Base-by-base conservation (phyloP, 2,329 filamentous ascomycete species). In the Calonectria hongkongensis region DNA sequence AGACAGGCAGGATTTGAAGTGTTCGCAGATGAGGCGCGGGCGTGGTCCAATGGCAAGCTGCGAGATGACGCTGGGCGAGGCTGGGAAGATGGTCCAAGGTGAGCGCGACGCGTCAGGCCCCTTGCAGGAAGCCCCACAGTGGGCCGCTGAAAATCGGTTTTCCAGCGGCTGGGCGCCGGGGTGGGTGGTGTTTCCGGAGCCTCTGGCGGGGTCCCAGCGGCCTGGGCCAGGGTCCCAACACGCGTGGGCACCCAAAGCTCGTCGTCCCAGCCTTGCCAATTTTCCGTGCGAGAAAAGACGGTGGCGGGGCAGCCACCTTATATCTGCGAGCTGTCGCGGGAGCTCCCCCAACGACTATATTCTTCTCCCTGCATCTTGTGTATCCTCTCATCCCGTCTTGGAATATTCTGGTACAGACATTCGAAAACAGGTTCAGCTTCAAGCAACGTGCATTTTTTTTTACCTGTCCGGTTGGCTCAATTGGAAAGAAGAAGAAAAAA, bases 281-380 rank as follows among this genome's bases (percentile, higher is more conserved):
- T 83, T 79, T 58, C 75, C 66, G 66, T 9, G 81, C 82, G 79
- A 79, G 76, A 76, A 81, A 83, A 84, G 80, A 70, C 21, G 83
- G 85, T 88, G 87, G 86, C 87, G 84, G 86, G 87, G 86, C 86
- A 88, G 87, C 87, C 80, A 79, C 73, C 73, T 85, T 86, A 86
- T 85, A 85, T 81, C 73, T 74, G 69, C 66, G 71, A 51, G 63
- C 8, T 64, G 63, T 68, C 71, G 70, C 68, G 66, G 33, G 48
- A 71, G 43, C 56, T 66, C 56, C 48, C 28, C 28, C 36, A 56
- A 68, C 48, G 36, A 45, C 56, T 18, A 48, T 74, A 72, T 77
- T 78, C 75, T 68, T 30, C 25, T 41, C 39, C 45, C 25, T 25
- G 48, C 12, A 66, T 64, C 70, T 60, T 74, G 65, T 39, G 36